Conservation (phyloP, 148 eudicot genomes). For the Camellia sinensis region DNA sequence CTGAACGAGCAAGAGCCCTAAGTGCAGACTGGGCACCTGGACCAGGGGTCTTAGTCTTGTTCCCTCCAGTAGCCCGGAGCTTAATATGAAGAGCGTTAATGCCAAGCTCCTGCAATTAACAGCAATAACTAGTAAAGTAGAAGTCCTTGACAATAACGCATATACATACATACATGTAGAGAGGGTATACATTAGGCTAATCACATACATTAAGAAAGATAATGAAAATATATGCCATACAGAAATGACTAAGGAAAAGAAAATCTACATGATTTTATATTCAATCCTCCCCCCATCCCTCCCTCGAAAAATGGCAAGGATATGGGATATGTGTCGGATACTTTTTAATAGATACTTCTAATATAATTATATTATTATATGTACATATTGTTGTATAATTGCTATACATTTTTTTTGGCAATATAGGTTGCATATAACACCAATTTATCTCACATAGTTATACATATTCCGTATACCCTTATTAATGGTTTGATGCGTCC, state of each 20-base stretch:
- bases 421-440: too few relatives aligned
- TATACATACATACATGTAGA: background rate
- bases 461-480: too few relatives aligned
- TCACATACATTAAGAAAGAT: background rate
- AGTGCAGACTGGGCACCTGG: slow-evolving; percentile 94
- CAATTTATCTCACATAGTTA: too few relatives aligned
- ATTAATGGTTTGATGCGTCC: too few relatives aligned
- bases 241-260: background rate
- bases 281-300: background rate
- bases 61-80: slow-evolving; percentile 86
- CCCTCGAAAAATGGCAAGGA: background rate
- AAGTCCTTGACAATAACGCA: background rate
- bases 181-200: background rate
- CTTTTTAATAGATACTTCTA: too few relatives aligned
- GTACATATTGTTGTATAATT: too few relatives aligned
- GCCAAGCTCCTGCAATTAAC: slow-evolving; percentile 56
- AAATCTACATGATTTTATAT: background rate
- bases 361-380: too few relatives aligned
- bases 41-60: slow-evolving; percentile 89
- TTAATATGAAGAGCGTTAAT: slow-evolving; percentile 79
- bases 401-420: too few relatives aligned
- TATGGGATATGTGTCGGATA: too few relatives aligned
- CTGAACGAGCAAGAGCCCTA: slow-evolving; percentile 82
- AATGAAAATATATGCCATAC: background rate
- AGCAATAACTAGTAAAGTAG: background rate